These are phyloP conservation scores for Phytophthora europaea DNA, from an alignment of 352 stramenopile species.

Conservation along the genomic window DNA sequence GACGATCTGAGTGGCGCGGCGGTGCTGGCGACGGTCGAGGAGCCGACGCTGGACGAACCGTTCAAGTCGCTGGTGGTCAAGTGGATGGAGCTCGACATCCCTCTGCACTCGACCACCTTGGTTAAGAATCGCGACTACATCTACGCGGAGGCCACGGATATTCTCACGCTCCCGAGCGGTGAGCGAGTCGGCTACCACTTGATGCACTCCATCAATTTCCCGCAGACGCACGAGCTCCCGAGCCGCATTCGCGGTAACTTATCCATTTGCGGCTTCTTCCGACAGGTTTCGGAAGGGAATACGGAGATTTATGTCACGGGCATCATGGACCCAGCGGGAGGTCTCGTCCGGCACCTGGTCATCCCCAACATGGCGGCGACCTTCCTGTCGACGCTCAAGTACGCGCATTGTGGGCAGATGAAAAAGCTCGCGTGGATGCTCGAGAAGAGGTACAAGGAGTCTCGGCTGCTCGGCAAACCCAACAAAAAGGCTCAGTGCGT, in stretches of 20 bases:
- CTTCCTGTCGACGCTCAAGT: slow-evolving; percentile 32
- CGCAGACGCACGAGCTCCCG: slow-evolving; percentile 28
- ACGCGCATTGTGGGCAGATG: slow-evolving; percentile 45
- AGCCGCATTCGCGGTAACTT: slow-evolving; percentile 32
- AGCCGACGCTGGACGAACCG: slow-evolving; percentile 53
- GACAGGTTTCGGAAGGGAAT: slow-evolving; percentile 13
- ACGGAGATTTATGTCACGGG: slow-evolving; percentile 41
- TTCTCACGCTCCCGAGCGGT: slow-evolving; percentile 35
- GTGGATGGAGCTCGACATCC: slow-evolving; percentile 45
- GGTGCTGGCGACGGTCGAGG: slow-evolving; percentile 46
- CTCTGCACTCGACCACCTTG: slow-evolving; percentile 30
- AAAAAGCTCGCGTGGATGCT: slow-evolving; percentile 52
- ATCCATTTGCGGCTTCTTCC: slow-evolving; percentile 42
- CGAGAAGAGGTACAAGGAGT: slow-evolving; percentile 39
- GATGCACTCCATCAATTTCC: slow-evolving; percentile 43
- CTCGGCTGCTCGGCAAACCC: slow-evolving; percentile 19
- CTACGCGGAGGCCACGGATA: slow-evolving; percentile 55
- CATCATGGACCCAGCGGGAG: slow-evolving; percentile 42
- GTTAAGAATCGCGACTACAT: slow-evolving; percentile 54
- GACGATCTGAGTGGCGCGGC: slow-evolving; percentile 47
- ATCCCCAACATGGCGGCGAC: slow-evolving; percentile 31
- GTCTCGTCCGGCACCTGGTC: slow-evolving; percentile 29
- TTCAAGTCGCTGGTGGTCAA: slow-evolving; percentile 50
- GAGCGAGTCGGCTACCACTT: slow-evolving; percentile 58
- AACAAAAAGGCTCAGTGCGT: slow-evolving; percentile 38